These are phyloP conservation scores for Hydnomerulius pinastri DNA, from an alignment of 768 basidiomycete genomes.

Conservation along the genomic window DNA sequence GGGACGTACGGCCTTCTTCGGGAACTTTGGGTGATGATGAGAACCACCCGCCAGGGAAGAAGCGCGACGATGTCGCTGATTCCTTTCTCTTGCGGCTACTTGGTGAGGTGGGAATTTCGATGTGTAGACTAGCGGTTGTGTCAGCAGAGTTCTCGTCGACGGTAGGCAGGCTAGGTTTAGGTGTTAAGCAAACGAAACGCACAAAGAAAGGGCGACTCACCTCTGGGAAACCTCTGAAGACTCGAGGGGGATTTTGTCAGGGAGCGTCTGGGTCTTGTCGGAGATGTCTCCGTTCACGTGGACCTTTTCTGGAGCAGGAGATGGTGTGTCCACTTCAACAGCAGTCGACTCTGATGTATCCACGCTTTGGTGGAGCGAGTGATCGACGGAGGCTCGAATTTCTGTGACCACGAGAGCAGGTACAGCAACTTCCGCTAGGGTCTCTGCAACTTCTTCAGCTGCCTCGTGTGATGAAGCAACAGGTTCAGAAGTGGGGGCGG, in stretches of 20 bases:
- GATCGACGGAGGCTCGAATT: not conserved
- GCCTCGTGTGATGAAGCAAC: not conserved
- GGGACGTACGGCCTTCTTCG: constrained; percentile 44
- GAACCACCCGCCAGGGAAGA: constrained; percentile 60
- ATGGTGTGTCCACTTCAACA: not conserved
- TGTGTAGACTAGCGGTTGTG: constrained; percentile 4
- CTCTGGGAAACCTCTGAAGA: constrained; percentile 7
- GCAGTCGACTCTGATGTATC: not conserved
- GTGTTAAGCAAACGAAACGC: not conserved
- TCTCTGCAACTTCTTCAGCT: not conserved
- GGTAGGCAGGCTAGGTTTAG: constrained; percentile 5
- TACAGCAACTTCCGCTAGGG: not conserved
- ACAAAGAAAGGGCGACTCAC: constrained; percentile 5
- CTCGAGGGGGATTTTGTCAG: constrained; percentile 7
- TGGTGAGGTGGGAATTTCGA: constrained; percentile 15
- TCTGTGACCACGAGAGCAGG: constrained; percentile 4
- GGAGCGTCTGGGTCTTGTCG: constrained; percentile 13
- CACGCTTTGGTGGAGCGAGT: not conserved
- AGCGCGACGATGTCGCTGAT: constrained; percentile 55
- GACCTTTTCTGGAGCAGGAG: not conserved
- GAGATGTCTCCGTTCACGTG: not conserved
- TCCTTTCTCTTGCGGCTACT: constrained; percentile 42
- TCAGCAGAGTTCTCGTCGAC: constrained; percentile 7
- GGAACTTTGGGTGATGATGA: constrained; percentile 38
- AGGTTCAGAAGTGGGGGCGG: not conserved